These are phyloP conservation scores for Colletotrichum sp. DNA, from an alignment of 2,329 filamentous ascomycete genomes.

Conservation along the genomic window DNA sequence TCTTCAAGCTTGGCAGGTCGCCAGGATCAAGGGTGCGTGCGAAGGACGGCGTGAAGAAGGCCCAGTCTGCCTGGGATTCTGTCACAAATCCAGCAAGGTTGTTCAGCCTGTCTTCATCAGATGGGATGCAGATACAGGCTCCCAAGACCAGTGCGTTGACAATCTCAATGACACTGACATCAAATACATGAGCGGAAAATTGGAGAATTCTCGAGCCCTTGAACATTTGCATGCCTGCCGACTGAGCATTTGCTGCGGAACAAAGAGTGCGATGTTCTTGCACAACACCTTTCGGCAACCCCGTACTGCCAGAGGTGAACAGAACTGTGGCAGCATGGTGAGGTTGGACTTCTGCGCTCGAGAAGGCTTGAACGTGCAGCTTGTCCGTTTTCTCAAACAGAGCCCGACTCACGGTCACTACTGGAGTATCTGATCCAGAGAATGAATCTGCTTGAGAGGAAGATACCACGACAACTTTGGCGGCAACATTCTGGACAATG, in stretches of 20 bases:
- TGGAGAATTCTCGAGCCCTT: conserved; percentile 13
- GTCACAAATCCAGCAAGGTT: conserved; percentile 20
- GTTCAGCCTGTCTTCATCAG: conserved; percentile 38
- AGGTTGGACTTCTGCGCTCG: background rate
- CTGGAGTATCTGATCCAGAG: background rate
- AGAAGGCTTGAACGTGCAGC: background rate
- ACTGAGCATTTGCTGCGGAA: conserved; percentile 22
- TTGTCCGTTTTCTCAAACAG: background rate
- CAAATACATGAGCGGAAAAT: conserved; percentile 37
- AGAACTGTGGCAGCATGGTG: conserved; percentile 39
- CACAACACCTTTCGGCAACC: conserved; percentile 56
- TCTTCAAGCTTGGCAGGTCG: background rate
- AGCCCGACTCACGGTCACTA: background rate
- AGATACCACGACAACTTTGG: background rate
- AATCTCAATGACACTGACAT: conserved; percentile 41
- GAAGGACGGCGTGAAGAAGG: conserved; percentile 12
- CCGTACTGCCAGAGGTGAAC: conserved; percentile 60
- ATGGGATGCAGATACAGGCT: conserved; percentile 41
- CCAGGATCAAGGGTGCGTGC: background rate
- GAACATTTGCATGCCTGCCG: background rate
- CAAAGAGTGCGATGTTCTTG: conserved; percentile 29
- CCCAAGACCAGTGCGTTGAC: conserved; percentile 40
- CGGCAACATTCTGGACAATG: background rate
- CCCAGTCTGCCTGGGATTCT: conserved; percentile 1
- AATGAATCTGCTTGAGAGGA: background rate